Conservation (phyloP, 2,329 filamentous ascomycete genomes). For the Fusarium albidum region DNA sequence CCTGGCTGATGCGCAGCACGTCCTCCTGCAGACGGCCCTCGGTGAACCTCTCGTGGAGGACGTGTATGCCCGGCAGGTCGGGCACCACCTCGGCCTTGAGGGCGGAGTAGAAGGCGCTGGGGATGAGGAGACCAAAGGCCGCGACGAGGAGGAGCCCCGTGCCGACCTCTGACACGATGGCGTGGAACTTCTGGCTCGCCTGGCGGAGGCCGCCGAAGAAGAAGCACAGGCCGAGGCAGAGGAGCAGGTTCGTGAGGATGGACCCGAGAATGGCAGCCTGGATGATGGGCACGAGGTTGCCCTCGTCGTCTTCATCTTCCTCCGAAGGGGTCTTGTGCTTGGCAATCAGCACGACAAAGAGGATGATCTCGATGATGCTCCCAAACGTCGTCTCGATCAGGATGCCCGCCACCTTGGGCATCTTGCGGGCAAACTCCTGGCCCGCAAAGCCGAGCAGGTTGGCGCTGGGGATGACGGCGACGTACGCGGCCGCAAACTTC, state of each 20-base stretch:
- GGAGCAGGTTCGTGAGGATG: conserved; percentile 71
- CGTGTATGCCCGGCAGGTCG: conserved; percentile 30
- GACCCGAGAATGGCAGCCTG: conserved; percentile 75
- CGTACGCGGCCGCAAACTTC: conserved; percentile 56
- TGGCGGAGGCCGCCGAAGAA: conserved; percentile 69
- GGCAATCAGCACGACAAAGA: conserved; percentile 70
- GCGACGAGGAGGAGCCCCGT: conserved; percentile 72
- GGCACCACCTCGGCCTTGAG: conserved; percentile 42
- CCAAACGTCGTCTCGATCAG: conserved; percentile 62
- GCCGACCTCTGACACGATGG: conserved; percentile 73
- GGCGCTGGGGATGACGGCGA: conserved; percentile 58
- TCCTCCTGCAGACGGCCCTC: conserved; percentile 51
- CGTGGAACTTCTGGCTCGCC: conserved; percentile 68
- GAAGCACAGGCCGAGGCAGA: conserved; percentile 74
- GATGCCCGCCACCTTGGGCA: conserved; percentile 68
- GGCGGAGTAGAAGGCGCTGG: conserved; percentile 48
- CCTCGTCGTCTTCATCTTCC: conserved; percentile 41
- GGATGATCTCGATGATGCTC: conserved; percentile 72
- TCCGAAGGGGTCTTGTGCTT: conserved; percentile 36
- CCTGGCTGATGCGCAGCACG: conserved; percentile 67
- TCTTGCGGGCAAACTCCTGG: conserved; percentile 69
- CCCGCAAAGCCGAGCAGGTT: conserved; percentile 57
- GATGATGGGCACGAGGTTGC: conserved; percentile 64
- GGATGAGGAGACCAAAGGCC: conserved; percentile 46
- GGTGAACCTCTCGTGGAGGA: conserved; percentile 42